Base-by-base conservation (phyloP, 2,329 filamentous ascomycete species). In the Aureobasidium uvarum region DNA sequence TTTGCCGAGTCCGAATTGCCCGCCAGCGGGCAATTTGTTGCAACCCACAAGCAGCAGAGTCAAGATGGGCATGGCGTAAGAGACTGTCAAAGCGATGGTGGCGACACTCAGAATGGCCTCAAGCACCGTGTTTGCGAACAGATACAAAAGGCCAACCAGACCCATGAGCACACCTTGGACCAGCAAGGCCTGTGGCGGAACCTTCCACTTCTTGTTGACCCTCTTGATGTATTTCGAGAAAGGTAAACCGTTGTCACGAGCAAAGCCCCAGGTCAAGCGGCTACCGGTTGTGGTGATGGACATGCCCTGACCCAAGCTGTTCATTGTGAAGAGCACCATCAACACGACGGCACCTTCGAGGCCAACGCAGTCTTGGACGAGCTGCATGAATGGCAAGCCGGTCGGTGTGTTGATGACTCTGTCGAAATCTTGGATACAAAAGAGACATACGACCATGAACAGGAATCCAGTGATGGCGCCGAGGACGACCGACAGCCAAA, bases 371-470 rank as follows among this genome's bases (percentile, higher is more conserved):
- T 84, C 79, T 67, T 78, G 78, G 66, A 86, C 86, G 25, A 86
- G 80, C 58, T 85, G 78, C 70, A 88, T 86, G 68, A 86, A 86
- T 0, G 86, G 85, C 55, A 83, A 85, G 0, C 79, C 80, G 0
- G 83, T 84, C 0, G 77, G 76, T 0, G 78, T 79, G 0, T 73
- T 72, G 3, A 84, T 72, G 0, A 81, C 78, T 0, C 70, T 71
- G 13, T 80, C 76, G 13, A 83, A 73, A 64, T 86, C 78, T 2
- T 79, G 79, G 18, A 86, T 75, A 31, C 81, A 84, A 68, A 86
- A 87, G 10, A 84, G 77, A 41, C 84, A 76, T 0, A 83, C 81
- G 16, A 86, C 76, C n/a, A 85, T 70, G 77, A 86, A 84, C n/a
- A 81, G 77, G 51, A 86, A 83, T 0, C 84, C 85, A 0, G 84